Evolutionary conservation across 306 rosid species (phyloP).

Genomic region (Acacia melanoxylon): DNA sequence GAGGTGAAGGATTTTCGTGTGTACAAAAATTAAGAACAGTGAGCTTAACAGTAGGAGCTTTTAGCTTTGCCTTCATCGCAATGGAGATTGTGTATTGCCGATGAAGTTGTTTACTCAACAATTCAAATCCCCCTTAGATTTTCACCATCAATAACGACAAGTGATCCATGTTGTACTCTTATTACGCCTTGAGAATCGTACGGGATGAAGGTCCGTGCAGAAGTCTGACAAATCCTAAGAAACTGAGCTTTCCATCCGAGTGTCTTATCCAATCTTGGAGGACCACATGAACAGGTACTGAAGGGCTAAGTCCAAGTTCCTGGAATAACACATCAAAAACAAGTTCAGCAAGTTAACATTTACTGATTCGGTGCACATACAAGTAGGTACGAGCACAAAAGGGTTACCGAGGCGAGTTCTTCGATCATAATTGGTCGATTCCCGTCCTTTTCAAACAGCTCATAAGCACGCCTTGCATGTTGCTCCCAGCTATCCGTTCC

Average conservation of each 20-base stretch:
- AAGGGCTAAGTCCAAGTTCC: slow-evolving; percentile 88
- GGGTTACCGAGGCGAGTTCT: slow-evolving; percentile 81
- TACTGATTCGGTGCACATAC: not conserved
- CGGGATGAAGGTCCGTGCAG: slow-evolving; percentile 72
- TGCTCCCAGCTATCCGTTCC: slow-evolving; percentile 83
- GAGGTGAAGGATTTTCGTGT: slow-evolving; percentile 23
- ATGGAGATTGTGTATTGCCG: slow-evolving; percentile 30
- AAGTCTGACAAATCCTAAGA: slow-evolving; percentile 81
- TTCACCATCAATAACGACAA: not conserved
- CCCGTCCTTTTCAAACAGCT: slow-evolving; percentile 86
- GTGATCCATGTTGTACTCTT: slow-evolving; percentile 22
- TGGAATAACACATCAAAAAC: slow-evolving; percentile 31
- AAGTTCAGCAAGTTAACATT: not conserved
- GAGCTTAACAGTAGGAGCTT: slow-evolving; percentile 25
- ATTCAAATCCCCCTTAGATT: slow-evolving; percentile 28
- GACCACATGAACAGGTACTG: slow-evolving; percentile 82
- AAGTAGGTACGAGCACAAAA: slow-evolving; percentile 7
- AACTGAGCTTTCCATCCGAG: slow-evolving; percentile 86
- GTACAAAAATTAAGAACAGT: slow-evolving; percentile 16
- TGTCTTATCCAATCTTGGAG: slow-evolving; percentile 94
- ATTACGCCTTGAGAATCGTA: slow-evolving; percentile 65
- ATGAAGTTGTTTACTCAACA: slow-evolving; percentile 33
- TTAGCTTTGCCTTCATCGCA: slow-evolving; percentile 31
- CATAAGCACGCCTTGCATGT: slow-evolving; percentile 81
- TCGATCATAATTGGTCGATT: slow-evolving; percentile 86